A percentile compares a stretch with the other conserved stretches of the same genome.
Conservation (phyloP, 768 basidiomycete genomes). For the Collybiopsis confluens region DNA sequence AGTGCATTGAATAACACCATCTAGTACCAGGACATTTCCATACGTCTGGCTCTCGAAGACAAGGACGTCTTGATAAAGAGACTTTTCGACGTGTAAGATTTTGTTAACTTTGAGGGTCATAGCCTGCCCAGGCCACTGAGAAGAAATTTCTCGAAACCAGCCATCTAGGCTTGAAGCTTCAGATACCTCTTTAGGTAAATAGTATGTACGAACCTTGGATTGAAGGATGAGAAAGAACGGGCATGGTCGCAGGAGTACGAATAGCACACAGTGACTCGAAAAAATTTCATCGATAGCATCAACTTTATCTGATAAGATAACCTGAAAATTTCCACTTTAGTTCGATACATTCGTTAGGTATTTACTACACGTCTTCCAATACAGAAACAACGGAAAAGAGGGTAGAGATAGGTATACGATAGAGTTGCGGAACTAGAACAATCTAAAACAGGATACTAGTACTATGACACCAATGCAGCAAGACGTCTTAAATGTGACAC, state of each 20-base stretch:
- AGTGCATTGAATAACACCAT: slow-evolving; percentile 94
- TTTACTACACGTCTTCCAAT: slow-evolving; percentile 2
- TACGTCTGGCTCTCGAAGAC: slow-evolving; percentile 95
- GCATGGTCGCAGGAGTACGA: slow-evolving; percentile 32
- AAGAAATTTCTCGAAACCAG: slow-evolving; percentile 93
- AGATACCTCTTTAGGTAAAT: not conserved
- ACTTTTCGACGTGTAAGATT: slow-evolving; percentile 92
- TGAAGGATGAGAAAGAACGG: slow-evolving; percentile 53
- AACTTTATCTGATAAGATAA: not conserved
- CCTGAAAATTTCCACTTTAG: too few species aligned
- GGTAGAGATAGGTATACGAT: too few species aligned
- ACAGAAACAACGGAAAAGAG: not conserved
- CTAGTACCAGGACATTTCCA: slow-evolving; percentile 95
- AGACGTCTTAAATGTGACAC: slow-evolving; percentile 85
- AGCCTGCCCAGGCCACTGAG: slow-evolving; percentile 97
- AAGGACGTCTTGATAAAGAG: slow-evolving; percentile 93
- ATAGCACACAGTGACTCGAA: not conserved
- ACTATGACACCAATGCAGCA: slow-evolving; percentile 81
- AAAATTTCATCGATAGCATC: not conserved
- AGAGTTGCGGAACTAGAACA: not conserved
- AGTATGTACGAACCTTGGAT: slow-evolving; percentile 37
- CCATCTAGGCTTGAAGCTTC: slow-evolving; percentile 49
- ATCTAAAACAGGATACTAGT: slow-evolving; percentile 7
- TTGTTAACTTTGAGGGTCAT: slow-evolving; percentile 96
- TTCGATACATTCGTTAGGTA: slow-evolving; percentile 1